These are phyloP conservation scores for Talaromyces thailandensis DNA, from an alignment of 495 filamentous ascomycete species.

Conservation along the genomic window DNA sequence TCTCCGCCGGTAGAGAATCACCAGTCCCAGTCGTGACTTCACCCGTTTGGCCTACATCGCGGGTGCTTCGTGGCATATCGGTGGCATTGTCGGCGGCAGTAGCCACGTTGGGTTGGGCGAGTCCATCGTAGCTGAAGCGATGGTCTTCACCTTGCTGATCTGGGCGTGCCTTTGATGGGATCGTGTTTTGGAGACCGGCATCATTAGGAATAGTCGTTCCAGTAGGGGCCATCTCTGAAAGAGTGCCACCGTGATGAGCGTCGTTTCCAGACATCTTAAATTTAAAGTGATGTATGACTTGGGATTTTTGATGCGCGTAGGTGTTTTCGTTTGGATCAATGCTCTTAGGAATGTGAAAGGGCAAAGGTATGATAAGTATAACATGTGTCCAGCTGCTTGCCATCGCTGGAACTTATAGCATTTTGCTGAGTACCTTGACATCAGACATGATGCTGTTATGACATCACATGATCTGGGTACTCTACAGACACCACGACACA, in stretches of 20 bases:
- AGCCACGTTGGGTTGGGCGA: conserved; percentile 24
- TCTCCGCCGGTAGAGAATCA: conserved; percentile 30
- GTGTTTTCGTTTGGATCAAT: background rate
- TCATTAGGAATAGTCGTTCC: conserved; percentile 47
- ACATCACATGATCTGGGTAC: background rate
- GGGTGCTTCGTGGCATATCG: conserved; percentile 40
- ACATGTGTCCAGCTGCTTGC: background rate
- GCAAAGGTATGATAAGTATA: no score
- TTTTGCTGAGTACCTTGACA: background rate
- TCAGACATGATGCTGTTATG: conserved; percentile 1
- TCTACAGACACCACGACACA: background rate
- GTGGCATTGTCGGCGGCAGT: conserved; percentile 43
- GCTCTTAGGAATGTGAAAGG: background rate
- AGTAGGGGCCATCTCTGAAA: conserved; percentile 41
- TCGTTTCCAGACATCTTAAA: conserved; percentile 6
- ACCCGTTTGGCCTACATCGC: conserved; percentile 34
- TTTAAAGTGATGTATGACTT: background rate
- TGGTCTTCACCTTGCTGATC: conserved; percentile 32
- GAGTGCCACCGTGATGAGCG: conserved; percentile 24
- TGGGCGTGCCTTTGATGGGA: conserved; percentile 48
- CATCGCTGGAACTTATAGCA: background rate
- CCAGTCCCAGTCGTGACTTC: conserved; percentile 46
- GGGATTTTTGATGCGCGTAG: background rate
- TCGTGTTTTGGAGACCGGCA: conserved; percentile 40
- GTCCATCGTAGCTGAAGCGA: conserved; percentile 20